Percentiles rank a stretch among this genome's conserved stretches.
Conservation (phyloP, 202 grass and related monocot species). For the Setaria italica region DNA sequence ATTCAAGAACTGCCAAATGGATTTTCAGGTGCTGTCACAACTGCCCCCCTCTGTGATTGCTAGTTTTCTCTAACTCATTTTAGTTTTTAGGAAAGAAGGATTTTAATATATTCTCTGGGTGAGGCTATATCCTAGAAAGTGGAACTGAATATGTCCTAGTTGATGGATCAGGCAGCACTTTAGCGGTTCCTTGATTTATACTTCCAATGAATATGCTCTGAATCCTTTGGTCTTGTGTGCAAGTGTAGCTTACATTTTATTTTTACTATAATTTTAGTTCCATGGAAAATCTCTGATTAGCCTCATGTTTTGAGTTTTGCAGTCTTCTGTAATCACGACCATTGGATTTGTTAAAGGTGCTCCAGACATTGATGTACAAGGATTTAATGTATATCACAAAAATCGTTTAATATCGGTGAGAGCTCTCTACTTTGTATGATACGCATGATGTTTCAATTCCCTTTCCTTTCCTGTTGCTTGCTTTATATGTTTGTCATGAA, state of each 20-base stretch:
- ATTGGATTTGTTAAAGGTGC: conserved; percentile 95
- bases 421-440: conserved; percentile 39
- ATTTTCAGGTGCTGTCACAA: conserved; percentile 21
- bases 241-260: conserved; percentile 14
- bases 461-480: background rate
- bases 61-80: conserved; percentile 23
- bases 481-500: background rate
- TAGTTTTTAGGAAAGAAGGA: conserved; percentile 35
- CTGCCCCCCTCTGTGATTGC: conserved; percentile 12
- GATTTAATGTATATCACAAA: conserved; percentile 98
- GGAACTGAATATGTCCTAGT: conserved; percentile 25
- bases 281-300: conserved; percentile 17
- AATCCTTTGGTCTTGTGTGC: conserved; percentile 16
- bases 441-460: conserved; percentile 34
- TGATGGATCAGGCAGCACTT: conserved; percentile 21
- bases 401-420: conserved; percentile 95
- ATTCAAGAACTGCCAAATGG: conserved; percentile 13
- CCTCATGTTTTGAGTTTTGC: conserved; percentile 37
- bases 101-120: conserved; percentile 40
- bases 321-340: conserved; percentile 80
- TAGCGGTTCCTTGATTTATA: background rate
- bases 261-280: conserved; percentile 30
- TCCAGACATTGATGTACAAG: conserved; percentile 89
- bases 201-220: conserved; percentile 14
- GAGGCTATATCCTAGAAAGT: conserved; percentile 24